Percentiles rank a stretch among this genome's conserved stretches.
Evolutionary conservation across 2,329 filamentous ascomycete species (phyloP).

Genomic region (Fusarium duplospermum): DNA sequence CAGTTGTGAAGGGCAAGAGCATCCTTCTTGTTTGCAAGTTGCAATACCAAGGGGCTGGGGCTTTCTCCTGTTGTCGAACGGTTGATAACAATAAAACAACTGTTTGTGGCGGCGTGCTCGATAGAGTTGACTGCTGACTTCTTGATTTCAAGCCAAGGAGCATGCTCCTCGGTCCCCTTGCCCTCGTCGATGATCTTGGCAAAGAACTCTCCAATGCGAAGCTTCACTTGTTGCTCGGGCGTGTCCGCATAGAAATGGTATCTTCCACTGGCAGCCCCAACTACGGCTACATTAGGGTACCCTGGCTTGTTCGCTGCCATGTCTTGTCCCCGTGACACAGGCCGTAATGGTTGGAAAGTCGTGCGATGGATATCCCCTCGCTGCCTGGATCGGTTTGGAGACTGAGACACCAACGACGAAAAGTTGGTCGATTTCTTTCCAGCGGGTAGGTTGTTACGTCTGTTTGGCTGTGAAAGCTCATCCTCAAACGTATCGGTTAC

Average conservation of each 20-base stretch:
- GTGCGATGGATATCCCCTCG: slow-evolving; percentile 47
- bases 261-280: slow-evolving; percentile 42
- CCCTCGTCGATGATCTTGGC: slow-evolving; percentile 7
- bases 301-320: neutral
- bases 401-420: slow-evolving; percentile 15
- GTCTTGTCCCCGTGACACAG: neutral
- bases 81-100: slow-evolving; percentile 34
- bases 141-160: slow-evolving; percentile 40
- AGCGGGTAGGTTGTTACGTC: neutral
- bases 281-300: slow-evolving; percentile 18
- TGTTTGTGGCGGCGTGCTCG: slow-evolving; percentile 25
- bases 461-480: slow-evolving; percentile 39
- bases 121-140: slow-evolving; percentile 22
- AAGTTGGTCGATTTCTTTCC: slow-evolving; percentile 28
- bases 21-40: slow-evolving; percentile 27
- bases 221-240: neutral
- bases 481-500: slow-evolving; percentile 42
- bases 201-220: slow-evolving; percentile 9
- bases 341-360: slow-evolving; percentile 11
- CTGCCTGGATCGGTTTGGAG: neutral
- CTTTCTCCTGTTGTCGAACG: slow-evolving; percentile 29
- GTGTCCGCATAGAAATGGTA: neutral
- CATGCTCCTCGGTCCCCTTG: neutral
- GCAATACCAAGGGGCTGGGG: slow-evolving; percentile 30
- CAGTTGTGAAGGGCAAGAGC: slow-evolving; percentile 29